These are phyloP conservation scores for Colletotrichum eremochloae DNA, from an alignment of 2,329 filamentous ascomycete genomes.

Conservation along the genomic window DNA sequence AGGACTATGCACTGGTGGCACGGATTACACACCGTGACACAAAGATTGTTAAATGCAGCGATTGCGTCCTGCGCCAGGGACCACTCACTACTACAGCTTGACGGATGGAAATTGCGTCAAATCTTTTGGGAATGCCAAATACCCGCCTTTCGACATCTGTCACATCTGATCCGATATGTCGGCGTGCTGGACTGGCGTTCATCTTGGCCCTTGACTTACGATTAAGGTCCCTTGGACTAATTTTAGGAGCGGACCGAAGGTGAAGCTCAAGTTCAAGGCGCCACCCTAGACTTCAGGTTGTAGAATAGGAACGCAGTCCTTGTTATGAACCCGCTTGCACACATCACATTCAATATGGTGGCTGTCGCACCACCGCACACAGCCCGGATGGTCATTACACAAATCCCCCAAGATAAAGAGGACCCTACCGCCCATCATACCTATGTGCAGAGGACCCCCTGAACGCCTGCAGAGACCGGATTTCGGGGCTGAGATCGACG, in stretches of 20 bases:
- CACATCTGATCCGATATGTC: conserved; percentile 10
- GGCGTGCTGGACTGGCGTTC: conserved; percentile 7
- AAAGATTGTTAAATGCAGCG: neutral
- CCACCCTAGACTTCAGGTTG: neutral
- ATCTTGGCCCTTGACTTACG: conserved; percentile 15
- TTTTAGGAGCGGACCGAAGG: conserved; percentile 27
- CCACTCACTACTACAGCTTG: neutral
- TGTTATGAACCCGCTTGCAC: conserved; percentile 2
- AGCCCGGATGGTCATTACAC: conserved; percentile 12
- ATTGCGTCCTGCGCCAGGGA: neutral
- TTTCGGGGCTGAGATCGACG: conserved; percentile 18
- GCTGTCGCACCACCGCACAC: conserved; percentile 17
- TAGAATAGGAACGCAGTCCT: conserved; percentile 14
- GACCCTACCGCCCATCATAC: conserved; percentile 20
- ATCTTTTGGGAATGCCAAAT: neutral
- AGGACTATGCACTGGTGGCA: no score
- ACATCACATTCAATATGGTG: conserved; percentile 22
- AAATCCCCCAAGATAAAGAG: conserved; percentile 13
- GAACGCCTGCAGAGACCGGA: conserved; percentile 13
- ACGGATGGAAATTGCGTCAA: conserved; percentile 26
- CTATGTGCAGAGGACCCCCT: conserved; percentile 27
- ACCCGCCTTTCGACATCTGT: neutral
- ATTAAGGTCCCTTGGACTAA: conserved; percentile 20
- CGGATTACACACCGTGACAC: neutral
- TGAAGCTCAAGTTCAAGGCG: conserved; percentile 4